A percentile compares a stretch with the other conserved stretches of the same genome.
Conservation (phyloP, 768 basidiomycete genomes). For the Lactifluus pinguis region DNA sequence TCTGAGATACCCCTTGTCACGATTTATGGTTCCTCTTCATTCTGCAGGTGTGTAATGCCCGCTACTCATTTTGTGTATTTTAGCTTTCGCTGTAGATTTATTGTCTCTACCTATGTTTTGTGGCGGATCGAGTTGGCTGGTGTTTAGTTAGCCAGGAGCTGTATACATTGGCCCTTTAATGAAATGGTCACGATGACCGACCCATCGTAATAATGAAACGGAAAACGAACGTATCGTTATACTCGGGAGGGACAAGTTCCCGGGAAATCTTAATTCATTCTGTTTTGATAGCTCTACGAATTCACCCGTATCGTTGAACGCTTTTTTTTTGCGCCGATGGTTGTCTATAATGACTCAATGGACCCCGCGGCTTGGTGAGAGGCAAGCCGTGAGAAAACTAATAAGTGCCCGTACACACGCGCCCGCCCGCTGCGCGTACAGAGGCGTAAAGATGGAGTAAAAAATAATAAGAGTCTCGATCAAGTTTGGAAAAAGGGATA, state of each 20-base stretch:
- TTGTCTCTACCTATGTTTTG: constrained; percentile 2
- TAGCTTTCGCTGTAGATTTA: constrained; percentile 11
- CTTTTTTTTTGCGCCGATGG: not conserved
- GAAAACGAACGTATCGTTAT: not conserved
- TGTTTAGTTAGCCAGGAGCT: not conserved
- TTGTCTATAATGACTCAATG: not conserved
- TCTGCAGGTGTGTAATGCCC: constrained; percentile 1
- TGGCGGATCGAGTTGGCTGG: not conserved
- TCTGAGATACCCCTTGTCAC: constrained; percentile 1
- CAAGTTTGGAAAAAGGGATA: not conserved
- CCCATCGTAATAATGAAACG: not conserved
- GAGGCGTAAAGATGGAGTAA: not conserved
- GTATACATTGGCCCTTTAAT: not conserved
- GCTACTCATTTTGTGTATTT: not conserved
- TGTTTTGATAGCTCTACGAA: not conserved
- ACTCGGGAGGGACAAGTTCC: not conserved
- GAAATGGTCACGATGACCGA: not conserved
- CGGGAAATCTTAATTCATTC: not conserved
- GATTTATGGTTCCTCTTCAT: not conserved
- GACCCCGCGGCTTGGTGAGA: not conserved
- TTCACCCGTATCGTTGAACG: not conserved
- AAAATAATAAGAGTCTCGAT: not conserved
- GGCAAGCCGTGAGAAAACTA: no score
- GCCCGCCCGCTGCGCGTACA: not conserved
- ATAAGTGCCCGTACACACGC: not conserved